Conservation (phyloP, 257 asterid species). For the Paulownia fortunei region DNA sequence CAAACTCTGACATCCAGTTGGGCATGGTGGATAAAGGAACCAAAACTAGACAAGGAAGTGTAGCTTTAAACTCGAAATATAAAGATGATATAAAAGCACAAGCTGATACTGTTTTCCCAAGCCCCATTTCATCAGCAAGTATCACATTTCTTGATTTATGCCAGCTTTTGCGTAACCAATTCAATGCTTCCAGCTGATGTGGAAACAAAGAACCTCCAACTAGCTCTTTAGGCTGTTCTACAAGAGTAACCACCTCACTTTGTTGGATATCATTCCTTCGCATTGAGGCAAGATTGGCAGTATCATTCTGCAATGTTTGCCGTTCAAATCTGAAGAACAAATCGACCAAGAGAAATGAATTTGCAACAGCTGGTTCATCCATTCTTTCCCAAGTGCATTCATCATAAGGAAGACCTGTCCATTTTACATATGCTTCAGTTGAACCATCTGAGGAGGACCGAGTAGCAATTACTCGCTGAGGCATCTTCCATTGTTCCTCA, state of each 20-base stretch:
- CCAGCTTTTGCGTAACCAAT: conserved; percentile 99
- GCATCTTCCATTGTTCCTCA: conserved; percentile 89
- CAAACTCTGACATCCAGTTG: conserved; percentile 98
- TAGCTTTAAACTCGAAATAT: conserved; percentile 78
- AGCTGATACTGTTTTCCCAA: conserved; percentile 97
- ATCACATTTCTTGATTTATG: conserved; percentile 88
- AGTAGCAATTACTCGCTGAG: conserved; percentile 82
- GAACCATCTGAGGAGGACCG: conserved; percentile 69
- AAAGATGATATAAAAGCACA: conserved; percentile 91
- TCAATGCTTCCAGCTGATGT: conserved; percentile 96
- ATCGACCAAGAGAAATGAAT: conserved; percentile 71
- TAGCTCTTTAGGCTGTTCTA: conserved; percentile 92
- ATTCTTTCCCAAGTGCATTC: conserved; percentile 99
- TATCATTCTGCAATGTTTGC: conserved; percentile 63
- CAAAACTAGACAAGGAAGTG: conserved; percentile 88
- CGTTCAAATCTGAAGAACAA: conserved; percentile 71
- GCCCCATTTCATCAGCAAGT: conserved; percentile 99
- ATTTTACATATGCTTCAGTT: conserved; percentile 77
- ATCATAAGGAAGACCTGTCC: conserved; percentile 90
- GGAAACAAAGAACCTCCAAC: conserved; percentile 89
- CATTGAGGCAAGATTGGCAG: conserved; percentile 45
- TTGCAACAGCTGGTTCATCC: conserved; percentile 72
- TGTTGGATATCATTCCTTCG: conserved; percentile 47
- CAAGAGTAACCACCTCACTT: conserved; percentile 66
- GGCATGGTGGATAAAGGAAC: conserved; percentile 99